Evolutionary conservation across 805 yeast genomes (phyloP), one percentile per base, ranked within the genome.

Genomic region (Candida pseudofarinosa): DNA sequence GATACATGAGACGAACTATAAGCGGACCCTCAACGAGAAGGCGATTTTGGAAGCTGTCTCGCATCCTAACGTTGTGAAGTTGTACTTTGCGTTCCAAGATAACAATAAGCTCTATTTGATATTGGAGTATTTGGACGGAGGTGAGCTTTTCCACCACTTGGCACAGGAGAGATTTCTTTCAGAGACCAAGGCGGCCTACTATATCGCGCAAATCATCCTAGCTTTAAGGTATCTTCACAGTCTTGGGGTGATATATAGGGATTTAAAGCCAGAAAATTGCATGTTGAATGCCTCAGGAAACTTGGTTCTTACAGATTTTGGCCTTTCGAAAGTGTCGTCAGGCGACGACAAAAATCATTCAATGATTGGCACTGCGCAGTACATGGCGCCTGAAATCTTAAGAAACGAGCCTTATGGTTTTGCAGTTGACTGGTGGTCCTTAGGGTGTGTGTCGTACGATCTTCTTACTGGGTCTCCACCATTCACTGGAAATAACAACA

Each of bases 311-410:
- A 70, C 76, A 2, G 76, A 70, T 48, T 70, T 70, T 48, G 76
- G 76, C 1, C 58, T 70, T 35, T 65, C 71, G 2, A 70, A 70
- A 45, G 67, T 65, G n/a, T 54, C 60, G 2, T 48, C 47, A 35
- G 57, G 54, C 33, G 44, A 47, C 26, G 53, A 50, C 7, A 52
- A 47, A 34, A 48, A 36, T 5, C 53, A 56, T 43, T 67, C 72
- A 8, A 67, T 70, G 51, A 70, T 69, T 14, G 76, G 76, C 5
- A 71, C 76, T 0, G 67, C 73, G 1, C 73, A 70, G 50, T 71
- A 71, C 49, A 71, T 71, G 76, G 76, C 76, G 0, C 76, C 76
- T 1, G 76, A 71, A 45, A 64, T 71, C n/a, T 52, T 71, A 31
- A 58, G 56, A 38, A 72, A 72, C 14, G 70, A 69, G 19, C 54